Evolutionary conservation across 2,329 filamentous ascomycete species (phyloP), one percentile per base, ranked within the genome.

Genomic region (Sclerotinia spermophila): DNA sequence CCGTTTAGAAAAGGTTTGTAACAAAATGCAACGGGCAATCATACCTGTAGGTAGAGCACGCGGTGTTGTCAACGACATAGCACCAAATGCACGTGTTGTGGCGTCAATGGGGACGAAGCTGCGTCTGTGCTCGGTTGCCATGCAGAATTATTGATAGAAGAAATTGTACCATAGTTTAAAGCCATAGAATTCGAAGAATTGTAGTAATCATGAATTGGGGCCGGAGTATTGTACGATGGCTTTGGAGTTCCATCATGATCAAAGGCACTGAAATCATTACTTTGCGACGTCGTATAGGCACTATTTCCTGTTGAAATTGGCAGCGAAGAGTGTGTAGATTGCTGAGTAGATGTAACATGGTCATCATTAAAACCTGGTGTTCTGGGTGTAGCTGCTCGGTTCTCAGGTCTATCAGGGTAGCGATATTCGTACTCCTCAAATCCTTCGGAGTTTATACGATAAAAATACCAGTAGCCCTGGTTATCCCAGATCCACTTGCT

Each of bases 201-300:
- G 21, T 38, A 48, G 30, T 35, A 11, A 48, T 48, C 5, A 11
- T n/a, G 15, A 8, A 11, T 24, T 7, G 44, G 2, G n/a, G 42
- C 21, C 5, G 27, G 6, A 19, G 21, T 1, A 17, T 2, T 5
- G 30, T 64, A n/a, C 6, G 30, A 13, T 51, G 30, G 33, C 15
- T 5, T 65, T 38, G 44, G 1, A 21, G 33, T 51, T 51, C 30
- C 15, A 27, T 51, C 15, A 15, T 38, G 15, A 44, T 17, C 19
- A 5, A 38, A 5, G 27, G 0, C 2, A 24, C 10, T 24, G 6
- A 5, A 11, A n/a, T 51, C 15, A 5, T 24, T 5, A 1, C 21
- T 5, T 10, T 64, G 61, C 11, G 44, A 27, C 4, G 15, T 27
- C 5, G 24, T 27, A 27, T 53, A 65, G 3, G 10, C 33, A 42